Evolutionary conservation across 768 basidiomycete genomes (phyloP), one percentile per base, ranked within the genome.

Genomic region (Cyclocybe cylindracea): DNA sequence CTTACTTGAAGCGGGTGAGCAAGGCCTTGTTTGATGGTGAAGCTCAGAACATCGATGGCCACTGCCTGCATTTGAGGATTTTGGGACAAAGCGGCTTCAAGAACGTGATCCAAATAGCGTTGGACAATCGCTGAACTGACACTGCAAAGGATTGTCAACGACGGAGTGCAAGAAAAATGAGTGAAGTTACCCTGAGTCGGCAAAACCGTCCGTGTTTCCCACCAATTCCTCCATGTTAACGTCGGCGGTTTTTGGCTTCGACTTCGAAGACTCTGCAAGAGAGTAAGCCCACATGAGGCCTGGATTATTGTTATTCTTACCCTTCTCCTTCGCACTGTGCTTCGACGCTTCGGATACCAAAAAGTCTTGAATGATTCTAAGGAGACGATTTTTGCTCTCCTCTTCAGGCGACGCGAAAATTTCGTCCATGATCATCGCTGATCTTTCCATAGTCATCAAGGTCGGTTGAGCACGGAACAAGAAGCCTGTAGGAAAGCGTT

Each of bases 41-140:
- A 96, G 32, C 83, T 88, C 48, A 99, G 70, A 39, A 98, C 89
- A 56, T 98, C 95, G 46, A 98, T 81, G 6, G 95, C 96, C 16
- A 87, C 79, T 14, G 79, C 78, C 65, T 96, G 94, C 38, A 89
- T 89, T 46, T 82, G 82, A 2, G 75, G 56, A 57, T 88, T 79
- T 47, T 78, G 77, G 2, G 92, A 89, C 16, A 94, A 66, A 0
- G 91, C 89, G 0, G 94, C 89, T 1, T 87, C 78, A 36, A 98
- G 71, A 45, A 99, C 93, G 33, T 85, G 84, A 10, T 77, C 70
- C 38, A 98, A 74, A 61, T 98, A 98, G 7, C 96, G 89, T 62
- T 99, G 97, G 0, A 98, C 87, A 35, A 99, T 81, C 3, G 93
- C 91, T 1, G 96, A 95, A 67, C 91, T 93, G 54, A 98, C 92